These are phyloP conservation scores for Alternaria atra DNA, from an alignment of 2,329 filamentous ascomycete genomes.

Conservation along the genomic window DNA sequence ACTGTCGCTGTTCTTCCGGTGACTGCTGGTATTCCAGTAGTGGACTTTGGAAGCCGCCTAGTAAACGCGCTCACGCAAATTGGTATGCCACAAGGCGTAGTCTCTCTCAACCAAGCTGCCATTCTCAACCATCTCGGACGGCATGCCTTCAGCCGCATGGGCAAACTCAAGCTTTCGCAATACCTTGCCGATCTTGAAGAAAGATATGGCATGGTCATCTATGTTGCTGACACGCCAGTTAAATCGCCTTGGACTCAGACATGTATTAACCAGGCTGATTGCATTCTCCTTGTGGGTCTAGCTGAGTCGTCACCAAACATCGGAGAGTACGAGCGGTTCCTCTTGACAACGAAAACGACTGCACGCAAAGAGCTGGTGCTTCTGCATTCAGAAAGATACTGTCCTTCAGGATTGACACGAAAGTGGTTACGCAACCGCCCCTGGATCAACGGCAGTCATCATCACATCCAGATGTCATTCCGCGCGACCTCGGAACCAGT, in stretches of 20 bases:
- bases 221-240: slow-evolving; percentile 95
- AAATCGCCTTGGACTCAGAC: slow-evolving; percentile 99
- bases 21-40: slow-evolving; percentile 88
- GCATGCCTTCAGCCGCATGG: slow-evolving; percentile 97
- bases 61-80: slow-evolving; percentile 90
- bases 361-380: slow-evolving; percentile 92
- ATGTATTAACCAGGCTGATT: slow-evolving; percentile 96
- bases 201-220: slow-evolving; percentile 94
- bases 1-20: slow-evolving; percentile 94
- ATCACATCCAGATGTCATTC: slow-evolving; percentile 96
- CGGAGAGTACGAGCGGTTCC: slow-evolving; percentile 95
- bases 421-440: slow-evolving; percentile 88
- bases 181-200: slow-evolving; percentile 97
- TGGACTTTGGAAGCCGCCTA: slow-evolving; percentile 91
- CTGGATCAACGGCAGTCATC: slow-evolving; percentile 98
- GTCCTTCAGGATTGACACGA: slow-evolving; percentile 81
- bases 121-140: slow-evolving; percentile 95
- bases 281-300: slow-evolving; percentile 89
- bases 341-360: slow-evolving; percentile 96
- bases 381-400: slow-evolving; percentile 88
- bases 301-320: slow-evolving; percentile 90
- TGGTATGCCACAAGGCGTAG: slow-evolving; percentile 87
- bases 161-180: slow-evolving; percentile 92
- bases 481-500: slow-evolving; percentile 78
- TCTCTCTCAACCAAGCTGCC: slow-evolving; percentile 89